These are phyloP conservation scores for Punica granatum DNA, from an alignment of 345 rosid species.

Conservation along the genomic window DNA sequence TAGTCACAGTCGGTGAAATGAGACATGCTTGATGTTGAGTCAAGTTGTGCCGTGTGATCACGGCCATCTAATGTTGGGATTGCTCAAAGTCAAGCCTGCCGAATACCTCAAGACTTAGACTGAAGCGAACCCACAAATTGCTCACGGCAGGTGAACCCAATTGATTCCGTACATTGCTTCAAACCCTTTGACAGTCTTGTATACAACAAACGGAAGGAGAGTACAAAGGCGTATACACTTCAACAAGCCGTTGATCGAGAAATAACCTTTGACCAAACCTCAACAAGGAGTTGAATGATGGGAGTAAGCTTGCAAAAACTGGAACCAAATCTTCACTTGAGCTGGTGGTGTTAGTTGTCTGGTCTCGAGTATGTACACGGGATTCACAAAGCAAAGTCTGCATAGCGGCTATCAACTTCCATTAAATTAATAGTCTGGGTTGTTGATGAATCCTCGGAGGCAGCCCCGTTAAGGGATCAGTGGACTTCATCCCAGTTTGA, in stretches of 20 bases:
- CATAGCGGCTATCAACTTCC: background rate
- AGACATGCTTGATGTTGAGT: too few relatives aligned
- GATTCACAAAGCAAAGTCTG: background rate
- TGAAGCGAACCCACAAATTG: too few relatives aligned
- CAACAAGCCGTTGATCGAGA: background rate
- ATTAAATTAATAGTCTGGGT: conserved; percentile 38
- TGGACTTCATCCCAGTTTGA: conserved; percentile 80
- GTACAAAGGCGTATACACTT: background rate
- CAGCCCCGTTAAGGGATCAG: conserved; percentile 59
- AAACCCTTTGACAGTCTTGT: background rate
- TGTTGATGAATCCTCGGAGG: conserved; percentile 43
- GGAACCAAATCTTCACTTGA: background rate
- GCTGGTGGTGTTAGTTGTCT: background rate
- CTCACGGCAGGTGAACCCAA: too few relatives aligned
- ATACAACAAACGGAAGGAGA: background rate
- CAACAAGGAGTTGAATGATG: background rate
- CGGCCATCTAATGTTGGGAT: too few relatives aligned
- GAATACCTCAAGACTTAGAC: too few relatives aligned
- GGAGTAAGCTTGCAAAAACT: background rate
- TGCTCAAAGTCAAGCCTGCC: too few relatives aligned
- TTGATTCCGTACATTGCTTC: conserved; percentile 4
- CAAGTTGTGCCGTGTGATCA: too few relatives aligned
- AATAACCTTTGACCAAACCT: background rate
- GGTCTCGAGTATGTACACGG: background rate
- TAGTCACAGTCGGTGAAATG: too few relatives aligned